Evolutionary conservation across 208 protist genomes (phyloP).

Genomic region (Trypanosomatidae sp.): DNA sequence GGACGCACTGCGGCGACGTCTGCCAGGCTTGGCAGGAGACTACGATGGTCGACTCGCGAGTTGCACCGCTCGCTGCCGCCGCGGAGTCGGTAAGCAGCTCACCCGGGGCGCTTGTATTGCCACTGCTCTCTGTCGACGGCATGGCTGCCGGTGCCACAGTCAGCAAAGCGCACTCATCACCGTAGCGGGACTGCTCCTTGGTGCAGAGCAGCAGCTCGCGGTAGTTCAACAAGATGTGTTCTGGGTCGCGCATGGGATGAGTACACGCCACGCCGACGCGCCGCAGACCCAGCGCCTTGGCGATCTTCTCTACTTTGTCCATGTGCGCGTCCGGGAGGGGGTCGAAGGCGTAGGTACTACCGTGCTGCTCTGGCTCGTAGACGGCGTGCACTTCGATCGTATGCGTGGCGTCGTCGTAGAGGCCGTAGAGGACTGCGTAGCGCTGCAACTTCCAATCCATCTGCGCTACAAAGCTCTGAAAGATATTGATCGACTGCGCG

Average conservation of each 20-base stretch:
- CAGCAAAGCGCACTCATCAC: conserved; percentile 88
- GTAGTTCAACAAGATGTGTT: conserved; percentile 36
- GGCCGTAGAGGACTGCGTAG: conserved; percentile 87
- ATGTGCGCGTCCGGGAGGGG: conserved; percentile 41
- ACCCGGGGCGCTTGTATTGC: conserved; percentile 14
- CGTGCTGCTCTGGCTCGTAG: conserved; percentile 87
- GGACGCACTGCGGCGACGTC: conserved; percentile 82
- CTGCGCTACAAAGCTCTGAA: conserved; percentile 80
- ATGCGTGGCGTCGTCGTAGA: conserved; percentile 36
- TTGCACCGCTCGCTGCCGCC: conserved; percentile 1
- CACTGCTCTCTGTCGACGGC: conserved; percentile 6
- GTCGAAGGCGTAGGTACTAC: conserved; percentile 56
- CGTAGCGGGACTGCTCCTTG: conserved; percentile 80
- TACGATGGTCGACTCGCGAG: conserved; percentile 6
- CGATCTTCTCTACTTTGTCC: conserved; percentile 51
- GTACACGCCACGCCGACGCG: conserved; percentile 85
- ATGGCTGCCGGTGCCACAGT: conserved; percentile 59
- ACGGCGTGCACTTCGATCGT: conserved; percentile 80
- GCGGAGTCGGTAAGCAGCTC: neutral
- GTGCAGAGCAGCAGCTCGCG: conserved; percentile 82
- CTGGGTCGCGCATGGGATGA: conserved; percentile 55
- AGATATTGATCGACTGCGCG: conserved; percentile 73
- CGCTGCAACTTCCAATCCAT: conserved; percentile 80
- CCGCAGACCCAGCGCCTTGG: conserved; percentile 62
- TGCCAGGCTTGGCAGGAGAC: conserved; percentile 87